Evolutionary conservation across 345 rosid genomes (phyloP), one percentile per base, ranked within the genome.

Genomic region (Kandelia obovata): DNA sequence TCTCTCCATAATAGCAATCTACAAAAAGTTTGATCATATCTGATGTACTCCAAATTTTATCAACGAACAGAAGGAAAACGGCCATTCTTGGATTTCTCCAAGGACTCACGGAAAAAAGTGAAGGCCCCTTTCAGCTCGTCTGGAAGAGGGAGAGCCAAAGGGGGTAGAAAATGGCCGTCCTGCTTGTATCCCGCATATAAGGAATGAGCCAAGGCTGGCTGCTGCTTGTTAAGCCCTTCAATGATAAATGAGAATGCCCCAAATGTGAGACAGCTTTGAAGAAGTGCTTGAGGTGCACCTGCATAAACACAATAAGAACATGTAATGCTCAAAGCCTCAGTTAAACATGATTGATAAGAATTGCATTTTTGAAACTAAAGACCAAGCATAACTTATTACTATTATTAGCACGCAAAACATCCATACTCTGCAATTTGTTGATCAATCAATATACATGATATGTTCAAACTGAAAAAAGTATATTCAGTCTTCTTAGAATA

Each of bases 241-340:
- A 87, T 67, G 60, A 95, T 77, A 58, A 84, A 90, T 1, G 99
- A 92, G 78, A 90, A 92, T 47, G 92, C 96, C 67, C 96, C 99
- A 67, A 90, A 84, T 25, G 94, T 85, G 31, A 95, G 72, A 78
- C 99, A 95, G 72, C 86, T 90, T 71, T 83, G 89, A 34, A 92
- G 68, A 75, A 92, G 86, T 64, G 87, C 83, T 76, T 78, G 89
- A 7, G 94, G 96, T 55, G 91, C 77, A 70, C 96, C 96, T 88
- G 85, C 74, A 78, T 62, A 61, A 34, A 23, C 53, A 62, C 9
- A 32, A 15, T 39, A 58, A 51, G 15, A 51, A 20, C 25, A 51
- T 10, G 9, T 19, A 52, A 72, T 25, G 77, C 51, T 43, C 59
- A 53, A 39, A 68, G 46, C 27, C 21, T 21, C 30, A 4, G 21